Percentiles rank a stretch among this genome's conserved stretches.
These are phyloP conservation scores for Linnemannia exigua DNA, from an alignment of 192 early-diverging fungal genomes.

Conservation along the genomic window DNA sequence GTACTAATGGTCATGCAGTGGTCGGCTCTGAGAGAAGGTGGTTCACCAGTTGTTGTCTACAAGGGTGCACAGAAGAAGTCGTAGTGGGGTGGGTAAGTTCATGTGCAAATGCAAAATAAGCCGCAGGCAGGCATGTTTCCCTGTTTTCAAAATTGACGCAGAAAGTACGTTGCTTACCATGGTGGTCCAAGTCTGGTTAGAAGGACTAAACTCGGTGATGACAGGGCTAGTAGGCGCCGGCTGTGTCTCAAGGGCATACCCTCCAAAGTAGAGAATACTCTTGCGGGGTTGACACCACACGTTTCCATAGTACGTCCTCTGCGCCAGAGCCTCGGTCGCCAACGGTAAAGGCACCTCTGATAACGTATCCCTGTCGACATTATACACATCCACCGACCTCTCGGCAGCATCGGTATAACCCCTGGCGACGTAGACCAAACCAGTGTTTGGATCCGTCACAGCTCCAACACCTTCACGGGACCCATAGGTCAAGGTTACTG, in stretches of 20 bases:
- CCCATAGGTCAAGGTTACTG: neutral
- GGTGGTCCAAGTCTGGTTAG: conserved; percentile 9
- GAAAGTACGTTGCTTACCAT: conserved; percentile 14
- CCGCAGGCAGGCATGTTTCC: too few species aligned
- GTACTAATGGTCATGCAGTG: conserved; percentile 47
- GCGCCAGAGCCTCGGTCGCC: neutral
- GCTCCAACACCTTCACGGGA: conserved; percentile 24
- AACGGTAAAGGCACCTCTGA: neutral
- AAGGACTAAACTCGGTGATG: conserved; percentile 40
- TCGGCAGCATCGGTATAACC: conserved; percentile 20
- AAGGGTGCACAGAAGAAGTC: too few species aligned
- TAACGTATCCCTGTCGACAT: conserved; percentile 18
- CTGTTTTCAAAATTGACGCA: too few species aligned
- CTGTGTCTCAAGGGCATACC: conserved; percentile 10
- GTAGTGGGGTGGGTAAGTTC: too few species aligned
- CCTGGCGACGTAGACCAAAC: conserved; percentile 25
- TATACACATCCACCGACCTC: conserved; percentile 18
- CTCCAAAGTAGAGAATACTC: conserved; percentile 49
- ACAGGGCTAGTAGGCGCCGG: neutral
- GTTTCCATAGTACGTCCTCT: conserved; percentile 26
- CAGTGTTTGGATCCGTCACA: conserved; percentile 27
- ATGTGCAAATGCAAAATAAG: too few species aligned
- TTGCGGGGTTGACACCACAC: conserved; percentile 26
- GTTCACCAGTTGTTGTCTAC: conserved; percentile 15
- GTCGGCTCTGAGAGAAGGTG: conserved; percentile 34